These are phyloP conservation scores for Clonostachys rhizophaga DNA, from an alignment of 2,329 filamentous ascomycete genomes.

Conservation along the genomic window DNA sequence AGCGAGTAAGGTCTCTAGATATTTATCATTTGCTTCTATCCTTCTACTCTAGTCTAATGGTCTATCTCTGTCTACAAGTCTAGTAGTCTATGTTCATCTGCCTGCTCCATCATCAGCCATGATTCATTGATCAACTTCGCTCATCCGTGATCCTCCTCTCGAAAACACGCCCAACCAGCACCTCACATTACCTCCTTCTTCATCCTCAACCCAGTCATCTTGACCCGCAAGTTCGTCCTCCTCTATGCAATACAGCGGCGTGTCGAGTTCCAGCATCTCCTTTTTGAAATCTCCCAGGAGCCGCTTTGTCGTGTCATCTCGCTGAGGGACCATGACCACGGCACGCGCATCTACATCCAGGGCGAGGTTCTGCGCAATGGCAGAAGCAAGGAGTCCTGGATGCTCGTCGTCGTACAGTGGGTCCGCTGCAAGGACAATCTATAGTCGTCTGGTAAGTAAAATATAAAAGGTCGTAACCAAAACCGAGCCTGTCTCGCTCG, in stretches of 20 bases:
- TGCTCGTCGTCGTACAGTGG: constrained; percentile 84
- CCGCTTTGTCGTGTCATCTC: constrained; percentile 60
- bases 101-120: no score
- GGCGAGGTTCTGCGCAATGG: constrained; percentile 65
- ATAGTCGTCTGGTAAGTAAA: neutral
- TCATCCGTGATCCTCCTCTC: constrained; percentile 15
- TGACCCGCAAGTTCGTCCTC: constrained; percentile 61
- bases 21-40: no score
- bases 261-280: constrained; percentile 49
- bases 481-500: neutral
- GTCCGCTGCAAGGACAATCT: constrained; percentile 81
- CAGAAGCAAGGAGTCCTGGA: constrained; percentile 66
- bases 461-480: neutral
- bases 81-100: no score
- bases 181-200: constrained; percentile 42
- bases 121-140: neutral
- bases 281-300: constrained; percentile 61
- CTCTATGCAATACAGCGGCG: constrained; percentile 43
- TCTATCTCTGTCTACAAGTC: no score
- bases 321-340: constrained; percentile 75
- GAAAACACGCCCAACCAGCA: constrained; percentile 68
- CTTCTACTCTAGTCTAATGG: no score
- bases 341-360: constrained; percentile 54
- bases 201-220: constrained; percentile 67
- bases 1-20: no score